Conservation (phyloP, 2,329 filamentous ascomycete genomes). For the Huntiella omanensis region DNA sequence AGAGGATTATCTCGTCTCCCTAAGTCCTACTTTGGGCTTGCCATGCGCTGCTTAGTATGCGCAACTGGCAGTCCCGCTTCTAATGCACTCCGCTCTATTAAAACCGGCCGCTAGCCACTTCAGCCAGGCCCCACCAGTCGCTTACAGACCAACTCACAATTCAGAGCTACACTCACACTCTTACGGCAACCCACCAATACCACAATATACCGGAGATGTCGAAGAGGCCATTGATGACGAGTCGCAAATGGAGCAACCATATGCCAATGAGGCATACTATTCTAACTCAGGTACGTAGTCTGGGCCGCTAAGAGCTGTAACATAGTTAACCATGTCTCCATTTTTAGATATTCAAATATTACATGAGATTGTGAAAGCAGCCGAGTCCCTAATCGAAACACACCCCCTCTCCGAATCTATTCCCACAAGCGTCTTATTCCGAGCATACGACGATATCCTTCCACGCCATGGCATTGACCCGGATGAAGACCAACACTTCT, state of each 20-base stretch:
- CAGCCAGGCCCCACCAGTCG: neutral
- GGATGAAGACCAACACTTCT: conserved; percentile 57
- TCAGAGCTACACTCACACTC: neutral
- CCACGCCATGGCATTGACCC: conserved; percentile 48
- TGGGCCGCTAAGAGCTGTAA: conserved; percentile 12
- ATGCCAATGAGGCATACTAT: conserved; percentile 27
- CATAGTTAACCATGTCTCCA: neutral
- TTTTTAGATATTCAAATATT: conserved; percentile 55
- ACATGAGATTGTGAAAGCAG: conserved; percentile 55
- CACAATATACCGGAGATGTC: neutral
- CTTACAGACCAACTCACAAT: too few species aligned
- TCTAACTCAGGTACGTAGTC: conserved; percentile 36
- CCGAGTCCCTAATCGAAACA: conserved; percentile 41
- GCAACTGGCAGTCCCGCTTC: conserved; percentile 9
- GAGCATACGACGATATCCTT: conserved; percentile 62
- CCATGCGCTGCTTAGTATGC: conserved; percentile 12
- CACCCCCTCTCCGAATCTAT: conserved; percentile 42
- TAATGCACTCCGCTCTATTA: conserved; percentile 11
- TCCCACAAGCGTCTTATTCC: conserved; percentile 61
- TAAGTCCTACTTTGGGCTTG: conserved; percentile 1
- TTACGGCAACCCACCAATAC: neutral
- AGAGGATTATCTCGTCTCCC: neutral
- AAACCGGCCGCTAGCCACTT: conserved; percentile 6
- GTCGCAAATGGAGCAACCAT: too few species aligned
- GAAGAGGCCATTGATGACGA: neutral